Evolutionary conservation across 208 protist genomes (phyloP).

Genomic region (Trypanosoma mega): DNA sequence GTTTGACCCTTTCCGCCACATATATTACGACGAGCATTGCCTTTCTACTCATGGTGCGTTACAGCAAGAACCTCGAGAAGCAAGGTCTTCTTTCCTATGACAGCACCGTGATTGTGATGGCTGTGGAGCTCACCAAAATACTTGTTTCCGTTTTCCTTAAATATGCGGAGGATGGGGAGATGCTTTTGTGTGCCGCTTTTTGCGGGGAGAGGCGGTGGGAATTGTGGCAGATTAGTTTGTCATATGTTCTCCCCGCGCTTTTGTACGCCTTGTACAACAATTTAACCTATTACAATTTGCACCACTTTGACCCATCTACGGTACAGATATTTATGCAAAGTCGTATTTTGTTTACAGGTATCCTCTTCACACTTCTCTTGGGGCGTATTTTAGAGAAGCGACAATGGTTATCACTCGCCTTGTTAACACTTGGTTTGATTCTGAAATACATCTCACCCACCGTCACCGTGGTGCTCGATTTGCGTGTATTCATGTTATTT

Average conservation of each 20-base stretch:
- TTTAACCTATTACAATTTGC: slow-evolving; percentile 70
- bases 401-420: slow-evolving; percentile 46
- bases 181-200: slow-evolving; percentile 31
- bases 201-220: slow-evolving; percentile 16
- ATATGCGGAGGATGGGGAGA: slow-evolving; percentile 43
- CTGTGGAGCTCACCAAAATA: slow-evolving; percentile 52
- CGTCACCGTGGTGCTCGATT: slow-evolving; percentile 20
- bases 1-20: slow-evolving; percentile 33
- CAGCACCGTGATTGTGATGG: slow-evolving; percentile 40
- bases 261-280: slow-evolving; percentile 88
- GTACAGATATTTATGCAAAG: slow-evolving; percentile 84
- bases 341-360: slow-evolving; percentile 60
- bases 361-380: slow-evolving; percentile 49
- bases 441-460: slow-evolving; percentile 52
- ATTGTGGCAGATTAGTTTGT: slow-evolving; percentile 42
- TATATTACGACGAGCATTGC: slow-evolving; percentile 50
- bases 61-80: slow-evolving; percentile 33
- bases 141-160: slow-evolving; percentile 41
- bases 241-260: slow-evolving; percentile 50
- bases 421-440: slow-evolving; percentile 52
- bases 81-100: slow-evolving; percentile 29
- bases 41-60: slow-evolving; percentile 53
- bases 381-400: slow-evolving; percentile 30
- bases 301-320: slow-evolving; percentile 55
- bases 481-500: slow-evolving; percentile 37